Evolutionary conservation across 2,329 filamentous ascomycete species (phyloP), one percentile per base, ranked within the genome.

Genomic region (Cordyceps sp.): DNA sequence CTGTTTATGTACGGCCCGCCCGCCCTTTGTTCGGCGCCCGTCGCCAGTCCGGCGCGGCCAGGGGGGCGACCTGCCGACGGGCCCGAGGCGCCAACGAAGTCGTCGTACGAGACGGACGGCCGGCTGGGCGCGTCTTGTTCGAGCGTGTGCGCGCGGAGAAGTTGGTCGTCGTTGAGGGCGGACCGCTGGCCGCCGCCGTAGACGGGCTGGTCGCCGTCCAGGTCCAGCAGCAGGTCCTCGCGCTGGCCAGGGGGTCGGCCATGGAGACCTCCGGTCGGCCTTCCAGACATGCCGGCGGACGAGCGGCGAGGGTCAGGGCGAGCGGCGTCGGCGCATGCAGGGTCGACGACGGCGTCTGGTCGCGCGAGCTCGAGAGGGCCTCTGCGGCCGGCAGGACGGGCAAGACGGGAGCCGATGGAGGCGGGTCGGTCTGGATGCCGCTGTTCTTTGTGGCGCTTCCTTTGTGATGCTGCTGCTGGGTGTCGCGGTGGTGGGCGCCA

Each of bases 51-150:
- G 59, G 33, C 55, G 54, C 30, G 61, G 53, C 16, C 62, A 51
- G 26, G 44, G 33, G 32, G 66, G 23, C 17, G 59, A 33, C 55
- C 54, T 29, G 62, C 53, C 16, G 62, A 52, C 23, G 44, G 36
- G 31, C 66, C 62, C 33, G 63, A 55, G 37, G 64, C 58, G 38
- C 88, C 88, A 39, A 96, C 78, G 53, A 94, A 96, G 46, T 90
- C 80, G 64, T 94, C 88, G 57, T 94, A 94, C 36, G 85, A 93
- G 32, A 88, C 75, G 18, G 86, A 94, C 32, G 85, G 82, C 42
- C 88, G 79, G 35, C 73, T 44, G 38, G 70, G 69, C 29, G 67
- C 60, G 43, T 68, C 61, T 41, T 81, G 71, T 46, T 81, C 67
- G 48, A 78, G 73, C 47, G 79, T 70, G 58, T 83, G 86, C 41